Conservation (phyloP, 768 basidiomycete genomes). For the Coprinellus micaceus region DNA sequence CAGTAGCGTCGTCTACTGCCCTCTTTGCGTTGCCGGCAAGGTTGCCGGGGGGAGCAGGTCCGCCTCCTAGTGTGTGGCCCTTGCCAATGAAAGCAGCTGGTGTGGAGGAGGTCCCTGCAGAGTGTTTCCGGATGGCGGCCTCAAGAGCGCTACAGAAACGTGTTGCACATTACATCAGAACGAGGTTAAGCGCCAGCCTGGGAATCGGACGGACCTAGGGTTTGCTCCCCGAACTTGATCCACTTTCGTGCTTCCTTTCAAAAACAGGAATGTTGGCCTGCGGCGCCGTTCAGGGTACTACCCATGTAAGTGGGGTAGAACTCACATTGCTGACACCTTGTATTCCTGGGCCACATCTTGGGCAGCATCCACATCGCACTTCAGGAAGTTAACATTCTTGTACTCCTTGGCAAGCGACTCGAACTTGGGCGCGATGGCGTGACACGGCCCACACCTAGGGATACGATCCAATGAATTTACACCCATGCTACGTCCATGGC, state of each 20-base stretch:
- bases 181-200: neutral
- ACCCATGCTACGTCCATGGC: too few species aligned
- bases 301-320: neutral
- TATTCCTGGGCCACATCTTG: slow-evolving; percentile 64
- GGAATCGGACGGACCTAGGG: slow-evolving; percentile 42
- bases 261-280: slow-evolving; percentile 76
- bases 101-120: slow-evolving; percentile 32
- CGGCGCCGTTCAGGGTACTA: neutral
- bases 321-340: slow-evolving; percentile 70
- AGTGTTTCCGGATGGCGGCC: slow-evolving; percentile 50
- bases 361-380: slow-evolving; percentile 75
- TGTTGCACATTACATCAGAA: neutral
- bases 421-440: slow-evolving; percentile 73
- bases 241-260: slow-evolving; percentile 63
- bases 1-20: slow-evolving; percentile 30
- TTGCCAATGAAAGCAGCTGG: slow-evolving; percentile 61
- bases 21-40: slow-evolving; percentile 30
- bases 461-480: too few species aligned
- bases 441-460: slow-evolving; percentile 81
- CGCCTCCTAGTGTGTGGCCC: slow-evolving; percentile 69
- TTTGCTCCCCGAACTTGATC: slow-evolving; percentile 75
- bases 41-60: slow-evolving; percentile 31
- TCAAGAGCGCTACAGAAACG: slow-evolving; percentile 53
- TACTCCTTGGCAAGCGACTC: slow-evolving; percentile 69
- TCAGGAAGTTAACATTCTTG: slow-evolving; percentile 72